phyloP scores from a whole-genome alignment of 2,329 filamentous ascomycete species.

The Penicillium italicum region DNA sequence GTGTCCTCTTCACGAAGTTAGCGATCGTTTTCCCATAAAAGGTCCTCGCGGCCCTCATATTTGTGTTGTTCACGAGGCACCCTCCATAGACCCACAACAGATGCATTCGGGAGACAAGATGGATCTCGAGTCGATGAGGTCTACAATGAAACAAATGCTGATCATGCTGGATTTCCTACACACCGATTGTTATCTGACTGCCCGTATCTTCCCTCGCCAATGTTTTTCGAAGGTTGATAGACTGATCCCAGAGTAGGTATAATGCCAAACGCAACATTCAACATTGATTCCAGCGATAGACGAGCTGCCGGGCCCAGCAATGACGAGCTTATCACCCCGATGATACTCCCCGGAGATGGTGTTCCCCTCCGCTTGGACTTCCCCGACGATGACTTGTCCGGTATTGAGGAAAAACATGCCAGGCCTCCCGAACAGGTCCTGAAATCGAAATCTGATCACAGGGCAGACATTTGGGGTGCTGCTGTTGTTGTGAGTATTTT shows the following conservation, averaged over 20 bases:
- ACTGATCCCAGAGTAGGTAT: neutral
- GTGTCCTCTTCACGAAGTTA: slow-evolving; percentile 17
- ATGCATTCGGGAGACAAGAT: neutral
- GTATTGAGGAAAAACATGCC: neutral
- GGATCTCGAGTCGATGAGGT: neutral
- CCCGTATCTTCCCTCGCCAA: neutral
- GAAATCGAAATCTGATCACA: neutral
- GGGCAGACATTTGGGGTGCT: neutral
- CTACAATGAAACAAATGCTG: slow-evolving; percentile 1
- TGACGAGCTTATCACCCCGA: neutral
- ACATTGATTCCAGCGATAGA: neutral
- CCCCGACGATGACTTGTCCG: neutral
- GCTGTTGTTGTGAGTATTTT: neutral
- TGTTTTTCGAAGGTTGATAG: neutral
- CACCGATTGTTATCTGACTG: slow-evolving; percentile 2
- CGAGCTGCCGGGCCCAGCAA: neutral
- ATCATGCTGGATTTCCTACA: slow-evolving; percentile 3
- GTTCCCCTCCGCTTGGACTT: neutral
- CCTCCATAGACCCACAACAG: neutral
- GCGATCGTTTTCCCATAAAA: slow-evolving; percentile 16
- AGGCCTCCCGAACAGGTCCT: slow-evolving; percentile 2
- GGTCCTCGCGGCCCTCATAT: slow-evolving; percentile 18
- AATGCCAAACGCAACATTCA: neutral
- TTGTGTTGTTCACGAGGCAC: slow-evolving; percentile 24
- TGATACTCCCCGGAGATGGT: neutral